Evolutionary conservation across 495 filamentous ascomycete genomes (phyloP), one percentile per base, ranked within the genome.

Genomic region (Opeltia flavorubescens): DNA sequence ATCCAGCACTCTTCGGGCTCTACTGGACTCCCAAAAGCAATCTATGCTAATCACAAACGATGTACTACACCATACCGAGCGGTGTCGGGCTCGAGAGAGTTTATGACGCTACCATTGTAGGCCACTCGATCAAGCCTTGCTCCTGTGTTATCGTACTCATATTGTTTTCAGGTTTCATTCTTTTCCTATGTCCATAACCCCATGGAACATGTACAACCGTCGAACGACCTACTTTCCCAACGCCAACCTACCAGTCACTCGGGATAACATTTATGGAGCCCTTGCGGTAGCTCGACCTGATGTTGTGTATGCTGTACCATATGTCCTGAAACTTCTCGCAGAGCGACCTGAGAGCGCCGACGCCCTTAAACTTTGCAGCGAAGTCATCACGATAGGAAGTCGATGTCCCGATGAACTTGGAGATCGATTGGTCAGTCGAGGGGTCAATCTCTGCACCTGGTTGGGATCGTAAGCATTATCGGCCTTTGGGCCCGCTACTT

Each of bases 1-100:
- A 76, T 78, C 12, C 59, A 72, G 36, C 76, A 79, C 54, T 77
- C 72, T 0, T 77, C 74, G 0, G 76, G 76, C 2, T 76, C 73
- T 0, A 80, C 75, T 1, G 74, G 76, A 0, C 63, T 66, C 8
- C 76, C 75, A 0, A 79, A 80, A 49, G 71, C 75, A 1, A 49
- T 74, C 0, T 46, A 43, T 4, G 56, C 68, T 17, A 62, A 59
- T 18, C 63, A 71, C 41, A 53, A 56, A 34, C 62, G 63, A 1
- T 61, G 59, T 45, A 66, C 64, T 66, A 71, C 53, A 21, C 67
- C 55, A 48, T 59, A 48, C 20, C 57, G 56, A 44, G 58, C 50
- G 49, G 62, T 49, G 12, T 60, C 51, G 26, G 61, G 58, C 0
- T 45, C 72, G 15, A 72, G 66, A 9, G 69, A 70, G 0, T 76